Evolutionary conservation across 768 basidiomycete genomes (phyloP), one percentile per base, ranked within the genome.

Genomic region (Hygrophorus russula): DNA sequence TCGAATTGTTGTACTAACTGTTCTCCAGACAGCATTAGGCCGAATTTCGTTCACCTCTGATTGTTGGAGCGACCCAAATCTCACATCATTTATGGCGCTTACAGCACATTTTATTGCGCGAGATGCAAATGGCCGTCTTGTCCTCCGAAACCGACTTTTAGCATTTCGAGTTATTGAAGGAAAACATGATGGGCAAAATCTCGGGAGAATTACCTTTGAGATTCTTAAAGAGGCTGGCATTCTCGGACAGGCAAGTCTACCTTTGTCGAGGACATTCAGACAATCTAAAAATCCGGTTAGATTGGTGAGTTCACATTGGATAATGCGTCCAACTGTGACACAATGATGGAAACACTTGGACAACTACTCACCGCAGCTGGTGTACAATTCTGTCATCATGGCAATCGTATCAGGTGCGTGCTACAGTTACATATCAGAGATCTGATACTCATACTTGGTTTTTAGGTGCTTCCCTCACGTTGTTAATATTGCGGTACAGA

Each of bases 261-360:
- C 34, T 29, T 39, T 14, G 18, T 32, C 30, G 20, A 33, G 13
- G 9, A 10, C 30, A n/a, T 15, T 17, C 17, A 47, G n/a, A n/a
- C n/a, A n/a, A n/a, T n/a, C n/a, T n/a, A n/a, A n/a, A n/a, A n/a
- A n/a, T n/a, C n/a, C 17, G 18, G 15, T 15, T 27, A 32, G 7
- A 14, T 61, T 36, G 56, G 60, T 0, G 40, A 44, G 35, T 51
- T 62, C 27, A 66, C 62, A 1, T 47, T 64, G 4, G 63, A 66
- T 42, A 67, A 65, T 49, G 64, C 64, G 2, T 59, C 58, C 8
- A 66, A 62, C 35, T 60, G 58, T 42, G 50, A 59, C 27, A 62
- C 64, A 2, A 51, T 57, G 35, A 59, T 67, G 58, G 51, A 50
- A 30, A 49, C 42, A 27, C 41, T 63, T 3, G 53, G 41, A 20